Evolutionary conservation across 306 rosid species (phyloP).

Genomic region (Prunus armeniaca): DNA sequence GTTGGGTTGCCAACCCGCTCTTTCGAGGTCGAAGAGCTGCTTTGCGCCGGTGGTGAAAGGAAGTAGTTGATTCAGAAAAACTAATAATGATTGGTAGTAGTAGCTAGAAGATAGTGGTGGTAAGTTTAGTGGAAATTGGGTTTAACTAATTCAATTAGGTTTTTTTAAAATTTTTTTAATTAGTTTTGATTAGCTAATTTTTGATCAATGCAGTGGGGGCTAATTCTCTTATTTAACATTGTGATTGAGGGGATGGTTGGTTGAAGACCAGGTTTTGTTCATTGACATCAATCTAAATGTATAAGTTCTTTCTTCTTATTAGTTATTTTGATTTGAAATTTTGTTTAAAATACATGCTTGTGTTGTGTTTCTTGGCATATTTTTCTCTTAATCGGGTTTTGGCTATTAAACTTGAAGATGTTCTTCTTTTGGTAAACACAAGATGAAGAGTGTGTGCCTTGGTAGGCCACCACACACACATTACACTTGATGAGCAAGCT

Average conservation of each 20-base stretch:
- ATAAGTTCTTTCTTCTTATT: background rate
- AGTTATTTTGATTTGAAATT: background rate
- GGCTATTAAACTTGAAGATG: background rate
- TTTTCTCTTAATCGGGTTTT: background rate
- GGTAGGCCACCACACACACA: background rate
- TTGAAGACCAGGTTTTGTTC: conserved; percentile 21
- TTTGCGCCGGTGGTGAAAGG: conserved; percentile 30
- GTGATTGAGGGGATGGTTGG: conserved; percentile 35
- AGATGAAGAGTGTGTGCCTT: background rate
- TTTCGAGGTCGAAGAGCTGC: conserved; percentile 48
- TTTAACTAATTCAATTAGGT: background rate
- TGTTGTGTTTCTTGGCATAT: background rate
- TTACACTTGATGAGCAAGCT: too few relatives aligned
- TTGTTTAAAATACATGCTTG: background rate
- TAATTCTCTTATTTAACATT: conserved; percentile 12
- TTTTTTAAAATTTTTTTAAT: background rate
- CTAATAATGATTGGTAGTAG: background rate
- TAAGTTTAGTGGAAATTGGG: background rate
- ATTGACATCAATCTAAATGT: conserved; percentile 24
- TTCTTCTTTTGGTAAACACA: background rate
- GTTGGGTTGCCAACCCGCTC: background rate
- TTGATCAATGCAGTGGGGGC: background rate
- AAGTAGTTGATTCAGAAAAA: background rate
- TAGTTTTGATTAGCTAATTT: background rate
- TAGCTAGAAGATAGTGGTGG: background rate